Evolutionary conservation across 2,329 filamentous ascomycete genomes (phyloP), one percentile per base, ranked within the genome.

Genomic region (Leptographium wingfieldii): DNA sequence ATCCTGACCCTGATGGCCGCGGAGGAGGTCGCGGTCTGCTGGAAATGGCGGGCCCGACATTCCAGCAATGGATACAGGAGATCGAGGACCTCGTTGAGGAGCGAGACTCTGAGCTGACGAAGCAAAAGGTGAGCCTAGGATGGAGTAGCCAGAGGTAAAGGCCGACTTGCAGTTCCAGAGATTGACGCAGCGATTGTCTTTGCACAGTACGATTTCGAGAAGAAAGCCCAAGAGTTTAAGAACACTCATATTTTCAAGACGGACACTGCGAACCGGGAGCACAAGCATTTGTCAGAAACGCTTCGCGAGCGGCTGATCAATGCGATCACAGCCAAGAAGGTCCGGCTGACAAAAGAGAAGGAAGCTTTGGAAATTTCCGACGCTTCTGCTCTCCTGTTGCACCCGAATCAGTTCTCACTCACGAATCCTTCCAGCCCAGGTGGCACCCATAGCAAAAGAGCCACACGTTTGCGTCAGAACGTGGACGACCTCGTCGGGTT

Each of bases 31-130:
- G 81, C 73, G 80, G 82, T 68, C 73, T 88, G 68, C 69, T 89
- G 31, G 80, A 86, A 58, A 87, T 88, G 74, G 90, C 90, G 40
- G 94, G 94, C 1, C 89, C 86, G 67, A 84, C 87, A 69, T 96
- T 96, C 71, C 81, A 86, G 61, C 85, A 90, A 66, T 97, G 95
- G 75, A 84, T 94, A 25, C 83, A 90, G 65, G 85, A 92, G 63
- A 82, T 96, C 59, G 95, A 96, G 69, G 87, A 95, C 71, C 81
- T 90, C 9, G 85, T 96, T 65, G 92, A 97, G 72, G 83, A 90
- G 68, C 83, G 90, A 66, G 94, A 99, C 75, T 85, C 88, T 64
- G 85, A 92, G 67, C 75, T 97, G 69, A 86, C 88, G 7, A 82
- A 86, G 68, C 82, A 95, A 65, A 87, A 88, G 80, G 94, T 96